Evolutionary conservation across 176 grass and related monocot species (phyloP), one percentile per base, ranked within the genome.

Genomic region (Areca catechu): DNA sequence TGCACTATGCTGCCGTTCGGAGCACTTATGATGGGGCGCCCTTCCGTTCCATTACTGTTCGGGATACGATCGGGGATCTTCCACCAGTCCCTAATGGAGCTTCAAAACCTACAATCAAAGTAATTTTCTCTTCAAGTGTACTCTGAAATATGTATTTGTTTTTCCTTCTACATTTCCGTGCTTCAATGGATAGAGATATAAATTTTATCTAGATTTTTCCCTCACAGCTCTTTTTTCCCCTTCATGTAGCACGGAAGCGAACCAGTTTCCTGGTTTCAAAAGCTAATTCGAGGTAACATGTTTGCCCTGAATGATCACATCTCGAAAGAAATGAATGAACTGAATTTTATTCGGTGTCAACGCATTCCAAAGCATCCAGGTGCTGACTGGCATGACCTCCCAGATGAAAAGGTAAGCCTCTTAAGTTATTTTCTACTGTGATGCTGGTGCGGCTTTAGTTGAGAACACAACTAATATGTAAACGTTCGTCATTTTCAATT

Each of bases 241-340:
- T 7, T 59, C 10, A 16, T 51, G 20, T 68, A 93, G 94, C 89
- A 99, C 47, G 87, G 76, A 53, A 80, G 76, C 15, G 76, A 93
- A 22, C 94, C 88, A 20, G 43, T 81, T 10, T 93, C 88, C 50
- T 93, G 88, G 88, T 99, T 89, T 71, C 94, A 99, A 72, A 93
- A 98, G 67, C 83, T 85, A 78, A 93, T 93, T 23, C 80, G 88
- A 86, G 84, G 79, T 5, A 69, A 47, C 4, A 49, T 24, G 16
- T 7, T 19, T 21, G 60, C 19, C 2, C 20, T 89, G 63, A 89
- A 54, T 75, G 89, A 89, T 43, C 90, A 86, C 72, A 83, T 83
- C 61, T 78, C 82, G 15, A 95, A 95, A 72, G 76, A 95, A 71
- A 89, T 95, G 82, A 89, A 89, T 18, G 79, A 95, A 49, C 30